Conservation (phyloP, 129 eudicot genomes). For the Centaurea solstitialis region DNA sequence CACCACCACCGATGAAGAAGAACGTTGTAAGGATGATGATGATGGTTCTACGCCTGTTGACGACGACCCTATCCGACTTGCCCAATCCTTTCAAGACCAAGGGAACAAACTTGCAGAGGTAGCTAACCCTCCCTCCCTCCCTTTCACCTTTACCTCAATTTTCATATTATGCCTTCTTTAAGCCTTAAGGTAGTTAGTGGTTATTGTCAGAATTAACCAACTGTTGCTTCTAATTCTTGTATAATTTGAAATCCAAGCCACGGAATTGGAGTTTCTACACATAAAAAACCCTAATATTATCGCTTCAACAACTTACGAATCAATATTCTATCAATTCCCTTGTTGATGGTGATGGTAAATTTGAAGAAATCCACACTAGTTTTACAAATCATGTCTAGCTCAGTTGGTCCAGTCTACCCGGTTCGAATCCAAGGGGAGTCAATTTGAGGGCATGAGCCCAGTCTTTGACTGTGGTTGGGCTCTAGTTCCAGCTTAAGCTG, state of each 20-base stretch:
- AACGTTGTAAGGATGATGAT: constrained; percentile 7
- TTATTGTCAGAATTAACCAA: no score
- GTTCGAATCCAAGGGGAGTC: no score
- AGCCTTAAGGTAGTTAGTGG: not conserved
- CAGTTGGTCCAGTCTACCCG: no score
- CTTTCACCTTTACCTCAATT: constrained; percentile 1
- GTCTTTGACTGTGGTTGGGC: no score
- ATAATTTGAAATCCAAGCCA: not conserved
- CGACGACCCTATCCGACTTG: constrained; percentile 37
- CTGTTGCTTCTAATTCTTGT: not conserved
- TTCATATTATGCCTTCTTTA: not conserved
- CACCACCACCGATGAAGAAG: not conserved
- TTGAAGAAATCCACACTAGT: not conserved
- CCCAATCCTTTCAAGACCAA: constrained; percentile 50
- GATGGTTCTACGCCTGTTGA: constrained; percentile 1
- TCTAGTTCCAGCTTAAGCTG: no score
- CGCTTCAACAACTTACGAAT: not conserved
- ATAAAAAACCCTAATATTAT: not conserved
- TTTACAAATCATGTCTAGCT: no score
- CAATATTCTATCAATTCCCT: not conserved
- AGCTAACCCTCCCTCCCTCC: no score
- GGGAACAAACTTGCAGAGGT: constrained; percentile 80
- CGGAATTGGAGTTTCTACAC: not conserved
- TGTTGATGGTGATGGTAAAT: not conserved
- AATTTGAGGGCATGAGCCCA: no score